These are phyloP conservation scores for Ocimum tenuiflorum DNA, from an alignment of 257 asterid species.

Conservation along the genomic window DNA sequence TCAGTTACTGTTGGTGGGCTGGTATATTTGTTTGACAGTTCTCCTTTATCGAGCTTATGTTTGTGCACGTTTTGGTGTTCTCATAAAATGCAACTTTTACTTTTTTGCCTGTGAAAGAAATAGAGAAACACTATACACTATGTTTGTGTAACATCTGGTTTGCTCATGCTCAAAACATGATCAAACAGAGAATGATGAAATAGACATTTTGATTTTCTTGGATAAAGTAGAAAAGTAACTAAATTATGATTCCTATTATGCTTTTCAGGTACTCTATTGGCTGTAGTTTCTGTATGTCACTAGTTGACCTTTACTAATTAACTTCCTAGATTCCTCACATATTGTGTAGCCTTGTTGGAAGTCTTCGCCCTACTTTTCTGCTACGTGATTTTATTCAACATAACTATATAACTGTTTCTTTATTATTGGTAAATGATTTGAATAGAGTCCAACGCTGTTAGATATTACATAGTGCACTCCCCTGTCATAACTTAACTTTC, in stretches of 20 bases:
- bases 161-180: neutral
- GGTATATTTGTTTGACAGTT: neutral
- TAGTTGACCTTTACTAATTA: neutral
- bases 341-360: neutral
- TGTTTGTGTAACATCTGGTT: neutral
- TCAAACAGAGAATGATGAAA: neutral
- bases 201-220: neutral
- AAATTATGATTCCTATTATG: neutral
- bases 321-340: neutral
- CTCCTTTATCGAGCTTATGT: neutral
- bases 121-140: neutral
- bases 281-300: slow-evolving; percentile 1
- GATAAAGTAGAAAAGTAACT: neutral
- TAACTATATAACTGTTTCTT: slow-evolving; percentile 6
- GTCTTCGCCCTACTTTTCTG: slow-evolving; percentile 3
- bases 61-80: neutral
- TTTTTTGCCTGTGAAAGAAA: neutral
- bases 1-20: neutral
- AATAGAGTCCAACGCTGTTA: neutral
- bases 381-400: neutral
- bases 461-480: neutral
- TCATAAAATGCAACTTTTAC: neutral
- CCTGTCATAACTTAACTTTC: slow-evolving; percentile 12
- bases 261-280: slow-evolving; percentile 1
- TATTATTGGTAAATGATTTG: neutral